phyloP scores from a whole-genome alignment of 805 yeast genomes.

The Ogataea pini region DNA sequence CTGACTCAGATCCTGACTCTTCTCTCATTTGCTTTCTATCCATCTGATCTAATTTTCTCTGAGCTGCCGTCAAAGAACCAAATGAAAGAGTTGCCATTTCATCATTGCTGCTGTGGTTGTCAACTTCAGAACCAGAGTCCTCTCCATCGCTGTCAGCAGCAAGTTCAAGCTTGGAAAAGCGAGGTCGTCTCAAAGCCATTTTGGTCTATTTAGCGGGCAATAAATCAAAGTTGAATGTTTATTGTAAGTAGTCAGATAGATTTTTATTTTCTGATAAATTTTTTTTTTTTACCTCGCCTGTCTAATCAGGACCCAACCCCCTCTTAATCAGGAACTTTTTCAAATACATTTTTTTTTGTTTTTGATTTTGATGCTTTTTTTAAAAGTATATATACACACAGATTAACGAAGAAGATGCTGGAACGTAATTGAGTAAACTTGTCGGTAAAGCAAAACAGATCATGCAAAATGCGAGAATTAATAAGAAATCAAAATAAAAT shows the following conservation, averaged over 20 bases:
- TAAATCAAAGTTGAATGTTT: too few species aligned
- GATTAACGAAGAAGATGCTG: constrained; percentile 1
- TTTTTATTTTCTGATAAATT: not conserved
- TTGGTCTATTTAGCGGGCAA: not conserved
- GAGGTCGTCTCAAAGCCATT: constrained; percentile 24
- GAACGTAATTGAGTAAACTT: not conserved
- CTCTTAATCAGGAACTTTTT: not conserved
- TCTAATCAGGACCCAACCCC: constrained; percentile 2
- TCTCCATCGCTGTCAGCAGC: constrained; percentile 33
- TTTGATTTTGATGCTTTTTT: too few species aligned
- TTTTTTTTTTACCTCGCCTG: constrained; percentile 1
- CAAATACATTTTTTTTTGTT: not conserved
- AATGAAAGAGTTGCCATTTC: constrained; percentile 59
- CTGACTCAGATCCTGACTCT: constrained; percentile 22
- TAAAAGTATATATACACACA: not conserved
- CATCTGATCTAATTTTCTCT: constrained; percentile 42
- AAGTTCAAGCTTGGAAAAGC: constrained; percentile 19
- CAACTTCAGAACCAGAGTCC: constrained; percentile 5
- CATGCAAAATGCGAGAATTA: constrained; percentile 1
- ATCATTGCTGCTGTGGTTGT: constrained; percentile 36
- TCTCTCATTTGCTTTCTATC: constrained; percentile 15
- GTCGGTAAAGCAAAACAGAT: not conserved
- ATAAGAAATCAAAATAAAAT: not conserved
- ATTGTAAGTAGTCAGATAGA: too few species aligned
- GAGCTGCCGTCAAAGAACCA: constrained; percentile 64